phyloP scores from a whole-genome alignment of 1,284 basidiomycete genomes.

The Takashimella koratensis region DNA sequence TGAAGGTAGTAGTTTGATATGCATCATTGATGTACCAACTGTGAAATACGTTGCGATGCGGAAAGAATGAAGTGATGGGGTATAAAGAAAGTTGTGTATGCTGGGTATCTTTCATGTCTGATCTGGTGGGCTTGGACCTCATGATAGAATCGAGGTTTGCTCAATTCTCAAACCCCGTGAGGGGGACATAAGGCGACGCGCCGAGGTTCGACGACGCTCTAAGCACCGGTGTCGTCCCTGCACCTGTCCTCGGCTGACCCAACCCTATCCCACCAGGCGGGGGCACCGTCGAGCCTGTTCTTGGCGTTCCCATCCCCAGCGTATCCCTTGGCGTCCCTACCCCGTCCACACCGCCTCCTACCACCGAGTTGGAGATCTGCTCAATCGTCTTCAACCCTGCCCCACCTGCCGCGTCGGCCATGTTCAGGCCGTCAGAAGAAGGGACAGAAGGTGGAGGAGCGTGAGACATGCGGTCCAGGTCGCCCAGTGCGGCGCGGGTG shows the following conservation, averaged over 20 bases:
- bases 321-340: neutral
- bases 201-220: neutral
- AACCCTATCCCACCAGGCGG: neutral
- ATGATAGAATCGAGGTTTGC: too few species aligned
- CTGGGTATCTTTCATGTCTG: too few species aligned
- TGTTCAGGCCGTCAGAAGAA: too few species aligned
- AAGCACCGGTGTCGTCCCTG: neutral
- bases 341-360: neutral
- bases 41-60: too few species aligned
- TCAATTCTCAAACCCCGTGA: too few species aligned
- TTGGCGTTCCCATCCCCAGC: neutral
- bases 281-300: neutral
- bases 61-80: too few species aligned
- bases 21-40: too few species aligned
- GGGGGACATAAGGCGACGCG: neutral
- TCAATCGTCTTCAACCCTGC: neutral
- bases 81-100: too few species aligned
- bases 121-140: too few species aligned
- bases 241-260: neutral
- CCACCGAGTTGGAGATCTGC: neutral
- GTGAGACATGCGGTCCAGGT: conserved; percentile 21
- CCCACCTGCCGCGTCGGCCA: neutral
- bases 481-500: conserved; percentile 23
- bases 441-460: conserved; percentile 5
- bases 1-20: neutral